These are phyloP conservation scores for Leccinum fibrillosum DNA, from an alignment of 768 basidiomycete species.

Conservation along the genomic window DNA sequence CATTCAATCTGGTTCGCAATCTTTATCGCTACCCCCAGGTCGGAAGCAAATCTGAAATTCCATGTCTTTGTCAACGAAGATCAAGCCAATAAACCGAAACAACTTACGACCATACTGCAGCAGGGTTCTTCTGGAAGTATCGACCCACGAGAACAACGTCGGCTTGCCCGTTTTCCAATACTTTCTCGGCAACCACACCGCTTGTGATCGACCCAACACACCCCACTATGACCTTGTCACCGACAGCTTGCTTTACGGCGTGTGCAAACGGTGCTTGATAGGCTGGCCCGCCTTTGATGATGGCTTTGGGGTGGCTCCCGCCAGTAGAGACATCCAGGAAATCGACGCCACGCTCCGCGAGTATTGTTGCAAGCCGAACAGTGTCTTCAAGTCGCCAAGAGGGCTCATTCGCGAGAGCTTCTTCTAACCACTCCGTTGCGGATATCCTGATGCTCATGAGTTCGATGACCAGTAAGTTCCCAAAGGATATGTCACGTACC, in stretches of 20 bases:
- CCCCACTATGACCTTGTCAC: conserved; percentile 36
- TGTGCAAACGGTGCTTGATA: conserved; percentile 59
- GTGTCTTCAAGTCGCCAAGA: conserved; percentile 73
- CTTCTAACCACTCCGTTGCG: conserved; percentile 72
- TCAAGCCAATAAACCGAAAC: not conserved
- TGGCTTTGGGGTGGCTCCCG: conserved; percentile 48
- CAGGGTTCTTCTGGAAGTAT: conserved; percentile 61
- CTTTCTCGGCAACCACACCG: conserved; percentile 41
- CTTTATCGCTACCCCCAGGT: conserved; percentile 46
- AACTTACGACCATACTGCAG: conserved; percentile 36
- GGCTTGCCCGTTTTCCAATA: conserved; percentile 41
- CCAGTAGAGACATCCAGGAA: conserved; percentile 71
- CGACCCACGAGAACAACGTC: conserved; percentile 50
- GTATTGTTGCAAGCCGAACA: conserved; percentile 52
- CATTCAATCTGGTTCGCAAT: conserved; percentile 55
- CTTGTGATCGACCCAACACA: conserved; percentile 29
- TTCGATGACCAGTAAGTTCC: not conserved
- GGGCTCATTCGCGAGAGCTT: conserved; percentile 52
- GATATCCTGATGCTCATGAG: conserved; percentile 41
- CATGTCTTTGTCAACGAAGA: not conserved
- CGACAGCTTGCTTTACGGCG: conserved; percentile 47
- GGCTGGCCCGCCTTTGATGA: conserved; percentile 21
- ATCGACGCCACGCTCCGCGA: conserved; percentile 67
- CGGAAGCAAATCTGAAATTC: conserved; percentile 44
- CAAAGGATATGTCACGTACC: conserved; percentile 36